Conservation (phyloP, 805 yeast genomes). For the Saccharomycodes ludwigii region DNA sequence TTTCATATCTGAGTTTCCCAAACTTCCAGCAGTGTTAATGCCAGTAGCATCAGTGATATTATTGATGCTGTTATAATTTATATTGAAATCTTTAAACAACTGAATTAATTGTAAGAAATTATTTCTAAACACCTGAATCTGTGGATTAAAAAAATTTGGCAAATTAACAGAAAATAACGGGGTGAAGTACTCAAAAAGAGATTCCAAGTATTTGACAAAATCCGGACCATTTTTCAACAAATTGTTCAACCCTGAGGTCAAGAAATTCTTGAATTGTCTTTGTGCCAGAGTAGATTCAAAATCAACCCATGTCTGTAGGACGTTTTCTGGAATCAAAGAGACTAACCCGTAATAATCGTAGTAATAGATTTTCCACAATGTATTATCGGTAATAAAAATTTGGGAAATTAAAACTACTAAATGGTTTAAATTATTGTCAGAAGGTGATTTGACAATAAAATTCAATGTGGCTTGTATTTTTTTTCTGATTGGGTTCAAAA, state of each 20-base stretch:
- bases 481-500: slow-evolving; percentile 30
- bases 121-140: slow-evolving; percentile 28
- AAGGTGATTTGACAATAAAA: slow-evolving; percentile 27
- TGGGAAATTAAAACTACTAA: slow-evolving; percentile 27
- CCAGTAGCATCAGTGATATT: slow-evolving; percentile 35
- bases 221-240: slow-evolving; percentile 19
- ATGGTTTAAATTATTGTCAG: slow-evolving; percentile 27
- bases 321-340: slow-evolving; percentile 17
- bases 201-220: slow-evolving; percentile 35
- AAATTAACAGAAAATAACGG: slow-evolving; percentile 33
- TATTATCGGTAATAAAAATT: slow-evolving; percentile 27
- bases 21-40: slow-evolving; percentile 30
- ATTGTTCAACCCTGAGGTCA: slow-evolving; percentile 18
- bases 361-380: slow-evolving; percentile 27
- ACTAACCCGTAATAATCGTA: slow-evolving; percentile 28
- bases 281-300: slow-evolving; percentile 35
- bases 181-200: slow-evolving; percentile 26
- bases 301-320: slow-evolving; percentile 33
- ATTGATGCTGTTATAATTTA: slow-evolving; percentile 28
- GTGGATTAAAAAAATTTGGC: slow-evolving; percentile 31
- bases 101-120: slow-evolving; percentile 9
- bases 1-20: slow-evolving; percentile 26
- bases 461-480: slow-evolving; percentile 25
- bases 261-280: slow-evolving; percentile 32
- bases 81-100: slow-evolving; percentile 12